Evolutionary conservation across 164 flowering plant genomes (phyloP), one percentile per base, ranked within the genome.

Genomic region (Dillenia turbinata): DNA sequence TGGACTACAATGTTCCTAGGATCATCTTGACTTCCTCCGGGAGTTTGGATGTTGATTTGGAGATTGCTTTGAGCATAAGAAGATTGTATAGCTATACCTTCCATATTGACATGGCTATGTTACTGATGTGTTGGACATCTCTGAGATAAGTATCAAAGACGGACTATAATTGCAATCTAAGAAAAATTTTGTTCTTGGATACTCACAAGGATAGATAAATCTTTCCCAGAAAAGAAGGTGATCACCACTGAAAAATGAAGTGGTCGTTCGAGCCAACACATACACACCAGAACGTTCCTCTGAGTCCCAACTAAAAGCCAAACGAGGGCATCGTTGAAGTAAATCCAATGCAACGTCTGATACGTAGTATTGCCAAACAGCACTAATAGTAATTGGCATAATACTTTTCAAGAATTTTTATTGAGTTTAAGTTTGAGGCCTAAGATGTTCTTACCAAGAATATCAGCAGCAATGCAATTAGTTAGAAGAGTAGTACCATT

Each of bases 401-500:
- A 45, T 33, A 7, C 17, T 12, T n/a, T 68, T 10, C 9, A 24
- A 43, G 3, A 24, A 1, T 13, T 8, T 10, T 48, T 48, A 48
- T 11, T 48, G n/a, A 14, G 3, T 48, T 43, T 19, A 26, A 52
- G 9, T 33, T n/a, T 7, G 52, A 13, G 11, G 9, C 7, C 13
- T 50, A 16, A 45, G 8, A 10, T 52, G 57, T 62, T 47, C 56
- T 56, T 22, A 68, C 71, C 71, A 46, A 56, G 62, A 15, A 68
- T 56, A 15, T 62, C 62, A 24, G 62, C 52, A 45, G 52, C 46
- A 48, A 68, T 62, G 12, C 56, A 44, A 16, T 14, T 17, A 46
- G 56, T 69, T 8, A 76, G 66, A 43, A 76, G 71, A 46, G 47
- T 52, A 2, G 59, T 67, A 10, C 76, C 79, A 60, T 69, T 14